Evolutionary conservation across 148 eudicot species (phyloP), one percentile per base, ranked within the genome.

Genomic region (Chenopodium quinoa): DNA sequence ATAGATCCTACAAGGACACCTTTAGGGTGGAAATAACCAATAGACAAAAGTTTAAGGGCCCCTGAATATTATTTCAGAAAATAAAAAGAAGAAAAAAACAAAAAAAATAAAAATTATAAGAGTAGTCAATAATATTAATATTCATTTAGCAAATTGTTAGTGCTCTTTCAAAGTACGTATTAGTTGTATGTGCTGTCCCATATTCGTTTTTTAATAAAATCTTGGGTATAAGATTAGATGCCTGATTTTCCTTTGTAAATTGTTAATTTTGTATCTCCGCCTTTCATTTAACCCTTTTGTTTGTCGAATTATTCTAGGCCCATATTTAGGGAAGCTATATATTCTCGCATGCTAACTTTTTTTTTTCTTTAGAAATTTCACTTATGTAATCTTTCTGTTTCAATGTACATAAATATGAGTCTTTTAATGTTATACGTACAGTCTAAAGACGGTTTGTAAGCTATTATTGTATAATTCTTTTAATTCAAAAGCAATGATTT

Each of bases 111-210:
- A 37, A 5, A 40, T 4, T 40, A 20, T 0, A 3, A 62, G 50
- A 44, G 44, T 20, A 44, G 54, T 54, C 58, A 72, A 75, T 40
- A 72, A 48, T 37, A 54, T 44, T 37, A 40, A 40, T 40, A 40
- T 40, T 40, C 44, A 40, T 40, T 23, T 31, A 68, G 79, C 80
- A 80, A 80, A 60, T 76, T 78, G 29, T 48, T 50, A 81, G 83
- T 84, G 77, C 81, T 67, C 75, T 77, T 32, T 64, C 81, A 72
- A 80, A 63, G 71, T 75, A 84, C 66, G 77, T 73, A 76, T 47
- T 47, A 40, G 82, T 80, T 32, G 80, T 75, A 70, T 80, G 85
- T 83, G 85, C 83, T 79, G 83, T 80, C 83, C 10, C 83, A 46
- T 62, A 75, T 80, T 75, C 79, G 14, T 48, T 27, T 83, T 63